Percentiles rank a stretch among this genome's conserved stretches.
phyloP scores from a whole-genome alignment of 768 basidiomycete species.

The Leccinum longicurvipes region DNA sequence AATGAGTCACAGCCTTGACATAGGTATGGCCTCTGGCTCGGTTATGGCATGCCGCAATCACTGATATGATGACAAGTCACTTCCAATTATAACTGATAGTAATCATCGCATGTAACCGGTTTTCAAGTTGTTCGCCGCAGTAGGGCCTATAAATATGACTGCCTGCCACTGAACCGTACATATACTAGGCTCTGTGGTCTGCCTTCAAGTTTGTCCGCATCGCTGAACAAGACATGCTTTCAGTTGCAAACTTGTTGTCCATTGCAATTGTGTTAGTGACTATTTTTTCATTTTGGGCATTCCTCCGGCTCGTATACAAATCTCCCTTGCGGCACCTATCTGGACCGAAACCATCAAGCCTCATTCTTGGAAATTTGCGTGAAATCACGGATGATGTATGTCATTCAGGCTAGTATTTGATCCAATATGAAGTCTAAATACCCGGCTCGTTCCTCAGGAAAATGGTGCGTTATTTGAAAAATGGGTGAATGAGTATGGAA shows the following conservation, averaged over 20 bases:
- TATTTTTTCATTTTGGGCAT: constrained; percentile 32
- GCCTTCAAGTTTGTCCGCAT: neutral
- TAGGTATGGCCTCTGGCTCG: too few species aligned
- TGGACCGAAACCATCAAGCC: constrained; percentile 45
- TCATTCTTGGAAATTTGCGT: constrained; percentile 47
- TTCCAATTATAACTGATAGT: neutral
- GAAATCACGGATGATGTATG: constrained; percentile 43
- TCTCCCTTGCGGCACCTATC: constrained; percentile 49
- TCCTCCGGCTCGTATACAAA: constrained; percentile 29
- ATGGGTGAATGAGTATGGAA: constrained; percentile 50
- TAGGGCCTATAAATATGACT: neutral
- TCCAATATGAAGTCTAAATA: neutral
- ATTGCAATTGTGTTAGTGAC: constrained; percentile 11
- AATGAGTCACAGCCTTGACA: neutral
- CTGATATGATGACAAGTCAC: too few species aligned
- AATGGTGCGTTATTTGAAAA: constrained; percentile 33
- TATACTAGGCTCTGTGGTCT: neutral
- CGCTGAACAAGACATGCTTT: neutral
- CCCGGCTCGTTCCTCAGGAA: constrained; percentile 15
- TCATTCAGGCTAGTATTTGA: neutral
- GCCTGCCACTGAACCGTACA: neutral
- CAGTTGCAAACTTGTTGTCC: neutral
- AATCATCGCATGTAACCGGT: too few species aligned
- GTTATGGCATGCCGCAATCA: too few species aligned
- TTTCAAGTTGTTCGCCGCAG: neutral